Evolutionary conservation across 1,284 basidiomycete species (phyloP).

Genomic region (Trichosporon sp.): DNA sequence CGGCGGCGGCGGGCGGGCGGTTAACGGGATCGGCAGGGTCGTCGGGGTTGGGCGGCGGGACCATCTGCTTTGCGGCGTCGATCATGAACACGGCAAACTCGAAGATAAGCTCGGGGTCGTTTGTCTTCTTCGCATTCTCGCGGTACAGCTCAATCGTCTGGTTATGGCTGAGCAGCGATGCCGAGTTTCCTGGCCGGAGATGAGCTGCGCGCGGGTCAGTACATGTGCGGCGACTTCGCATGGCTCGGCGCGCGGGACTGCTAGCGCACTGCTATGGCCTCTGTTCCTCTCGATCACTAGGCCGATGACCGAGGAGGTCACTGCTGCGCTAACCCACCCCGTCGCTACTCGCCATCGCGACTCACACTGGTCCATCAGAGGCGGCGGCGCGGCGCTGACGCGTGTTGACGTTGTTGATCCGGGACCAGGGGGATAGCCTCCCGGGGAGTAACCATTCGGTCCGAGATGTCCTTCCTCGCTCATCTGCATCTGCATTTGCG

Average conservation of each 20-base stretch:
- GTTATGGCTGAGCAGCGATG: slow-evolving; percentile 85
- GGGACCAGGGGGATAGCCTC: background rate
- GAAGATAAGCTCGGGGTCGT: slow-evolving; percentile 95
- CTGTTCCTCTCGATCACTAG: background rate
- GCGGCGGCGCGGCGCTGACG: slow-evolving; percentile 22
- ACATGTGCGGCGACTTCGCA: too few relatives aligned
- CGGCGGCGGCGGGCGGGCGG: slow-evolving; percentile 61
- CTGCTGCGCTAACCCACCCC: too few relatives aligned
- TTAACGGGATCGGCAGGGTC: slow-evolving; percentile 18
- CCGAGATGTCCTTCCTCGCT: background rate
- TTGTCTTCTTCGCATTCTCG: slow-evolving; percentile 95
- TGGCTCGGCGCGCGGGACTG: too few relatives aligned
- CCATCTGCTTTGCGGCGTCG: slow-evolving; percentile 80
- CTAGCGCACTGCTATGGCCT: too few relatives aligned
- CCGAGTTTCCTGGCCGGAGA: slow-evolving; percentile 84
- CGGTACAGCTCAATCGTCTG: slow-evolving; percentile 95
- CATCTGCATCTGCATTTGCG: background rate
- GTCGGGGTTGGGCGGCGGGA: slow-evolving; percentile 38
- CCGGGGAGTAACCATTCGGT: background rate
- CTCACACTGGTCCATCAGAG: slow-evolving; percentile 48
- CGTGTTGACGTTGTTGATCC: background rate
- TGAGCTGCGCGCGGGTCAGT: slow-evolving; percentile 54
- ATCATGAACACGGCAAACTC: slow-evolving; percentile 99
- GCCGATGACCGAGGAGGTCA: background rate
- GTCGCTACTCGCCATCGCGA: slow-evolving; percentile 1